Evolutionary conservation across 495 filamentous ascomycete species (phyloP).

Genomic region (Penicillium egyptiacum): DNA sequence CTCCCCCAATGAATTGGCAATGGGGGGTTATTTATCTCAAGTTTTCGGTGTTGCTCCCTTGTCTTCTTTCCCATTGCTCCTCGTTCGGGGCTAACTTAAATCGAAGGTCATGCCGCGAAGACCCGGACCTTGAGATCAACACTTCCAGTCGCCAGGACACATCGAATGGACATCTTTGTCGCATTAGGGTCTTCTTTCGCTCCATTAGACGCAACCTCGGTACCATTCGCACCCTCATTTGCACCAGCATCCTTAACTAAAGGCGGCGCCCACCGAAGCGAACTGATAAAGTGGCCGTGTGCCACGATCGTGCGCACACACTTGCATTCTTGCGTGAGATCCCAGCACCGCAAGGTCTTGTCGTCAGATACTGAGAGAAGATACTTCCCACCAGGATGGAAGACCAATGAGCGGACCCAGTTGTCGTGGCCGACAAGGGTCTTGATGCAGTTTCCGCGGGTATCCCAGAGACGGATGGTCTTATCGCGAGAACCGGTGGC

Average conservation of each 20-base stretch:
- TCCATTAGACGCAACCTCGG: slow-evolving; percentile 16
- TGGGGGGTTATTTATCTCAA: neutral
- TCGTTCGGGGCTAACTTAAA: neutral
- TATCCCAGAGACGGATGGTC: slow-evolving; percentile 87
- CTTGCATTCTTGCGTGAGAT: slow-evolving; percentile 84
- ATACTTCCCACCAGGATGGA: slow-evolving; percentile 94
- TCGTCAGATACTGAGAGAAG: slow-evolving; percentile 84
- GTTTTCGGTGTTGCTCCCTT: slow-evolving; percentile 3
- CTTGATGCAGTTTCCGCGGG: slow-evolving; percentile 81
- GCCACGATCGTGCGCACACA: slow-evolving; percentile 81
- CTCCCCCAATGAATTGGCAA: slow-evolving; percentile 13
- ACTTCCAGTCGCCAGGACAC: slow-evolving; percentile 64
- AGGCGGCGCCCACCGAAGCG: slow-evolving; percentile 87
- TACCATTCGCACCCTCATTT: slow-evolving; percentile 45
- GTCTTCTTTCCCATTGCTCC: slow-evolving; percentile 1
- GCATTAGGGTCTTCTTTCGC: slow-evolving; percentile 32
- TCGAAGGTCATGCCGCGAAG: slow-evolving; percentile 46
- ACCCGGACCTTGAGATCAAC: slow-evolving; percentile 63
- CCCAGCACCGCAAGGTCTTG: slow-evolving; percentile 93
- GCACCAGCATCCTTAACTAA: slow-evolving; percentile 49
- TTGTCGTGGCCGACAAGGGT: slow-evolving; percentile 92
- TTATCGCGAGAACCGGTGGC: slow-evolving; percentile 92
- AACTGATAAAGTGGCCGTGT: slow-evolving; percentile 85
- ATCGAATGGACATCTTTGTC: slow-evolving; percentile 50
- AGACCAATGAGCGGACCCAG: slow-evolving; percentile 86